Conservation (phyloP, 768 basidiomycete genomes). For the Agrocybe praecox region DNA sequence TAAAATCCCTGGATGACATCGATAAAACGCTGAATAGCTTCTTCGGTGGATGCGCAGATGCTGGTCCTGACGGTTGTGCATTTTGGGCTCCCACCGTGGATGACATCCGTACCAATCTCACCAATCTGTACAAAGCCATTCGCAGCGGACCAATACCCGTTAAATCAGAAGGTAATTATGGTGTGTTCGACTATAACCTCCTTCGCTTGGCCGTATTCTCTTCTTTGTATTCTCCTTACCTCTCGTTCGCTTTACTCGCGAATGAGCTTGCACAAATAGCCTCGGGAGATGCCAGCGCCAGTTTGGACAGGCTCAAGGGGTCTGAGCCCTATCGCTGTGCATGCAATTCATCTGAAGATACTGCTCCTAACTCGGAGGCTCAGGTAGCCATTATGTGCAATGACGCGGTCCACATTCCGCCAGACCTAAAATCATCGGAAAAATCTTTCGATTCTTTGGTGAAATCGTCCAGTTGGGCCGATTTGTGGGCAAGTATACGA, state of each 20-base stretch:
- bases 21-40: slow-evolving; percentile 37
- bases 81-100: slow-evolving; percentile 36
- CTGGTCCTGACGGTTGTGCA: slow-evolving; percentile 36
- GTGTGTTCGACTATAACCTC: slow-evolving; percentile 34
- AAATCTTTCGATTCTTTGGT: slow-evolving; percentile 26
- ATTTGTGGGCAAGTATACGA: slow-evolving; percentile 30
- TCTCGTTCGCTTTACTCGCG: slow-evolving; percentile 31
- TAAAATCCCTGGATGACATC: slow-evolving; percentile 37
- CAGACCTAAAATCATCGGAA: slow-evolving; percentile 26
- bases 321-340: background rate
- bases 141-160: slow-evolving; percentile 34
- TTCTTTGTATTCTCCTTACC: slow-evolving; percentile 34
- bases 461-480: slow-evolving; percentile 30
- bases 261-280: slow-evolving; percentile 35
- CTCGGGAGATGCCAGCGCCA: slow-evolving; percentile 24
- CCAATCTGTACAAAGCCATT: slow-evolving; percentile 31
- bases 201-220: slow-evolving; percentile 32
- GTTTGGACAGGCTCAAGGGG: background rate
- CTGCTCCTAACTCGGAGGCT: background rate
- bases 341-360: background rate
- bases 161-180: slow-evolving; percentile 25
- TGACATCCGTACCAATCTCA: slow-evolving; percentile 34
- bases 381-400: slow-evolving; percentile 30
- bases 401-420: slow-evolving; percentile 34
- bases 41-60: slow-evolving; percentile 35